Percentiles rank a stretch among this genome's conserved stretches.
Conservation (phyloP, 2,329 filamentous ascomycete species). For the Arachnopeziza araneosa region DNA sequence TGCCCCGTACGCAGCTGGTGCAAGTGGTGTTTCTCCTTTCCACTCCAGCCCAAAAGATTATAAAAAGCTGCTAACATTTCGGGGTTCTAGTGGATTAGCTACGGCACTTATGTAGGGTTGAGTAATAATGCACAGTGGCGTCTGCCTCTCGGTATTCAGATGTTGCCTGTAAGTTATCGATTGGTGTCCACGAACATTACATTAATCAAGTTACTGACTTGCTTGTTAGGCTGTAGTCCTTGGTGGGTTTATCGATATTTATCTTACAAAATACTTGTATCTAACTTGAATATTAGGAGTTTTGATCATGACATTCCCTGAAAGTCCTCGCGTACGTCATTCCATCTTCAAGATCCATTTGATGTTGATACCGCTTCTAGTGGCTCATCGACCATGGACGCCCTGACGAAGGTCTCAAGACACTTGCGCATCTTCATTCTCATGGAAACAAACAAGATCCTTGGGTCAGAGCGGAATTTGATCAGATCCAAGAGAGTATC, state of each 20-base stretch:
- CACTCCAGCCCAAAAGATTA: not conserved
- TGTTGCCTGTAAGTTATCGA: slow-evolving; percentile 41
- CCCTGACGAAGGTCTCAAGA: slow-evolving; percentile 49
- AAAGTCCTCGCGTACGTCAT: slow-evolving; percentile 39
- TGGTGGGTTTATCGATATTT: slow-evolving; percentile 27
- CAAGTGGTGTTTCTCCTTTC: not conserved
- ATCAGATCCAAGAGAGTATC: slow-evolving; percentile 59
- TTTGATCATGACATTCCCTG: slow-evolving; percentile 58
- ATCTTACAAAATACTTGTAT: not conserved
- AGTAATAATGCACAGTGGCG: slow-evolving; percentile 32
- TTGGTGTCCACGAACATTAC: too few relatives aligned
- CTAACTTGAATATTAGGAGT: slow-evolving; percentile 31
- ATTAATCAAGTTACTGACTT: too few relatives aligned
- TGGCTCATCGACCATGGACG: slow-evolving; percentile 60
- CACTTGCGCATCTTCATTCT: slow-evolving; percentile 54
- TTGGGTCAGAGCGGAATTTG: slow-evolving; percentile 59
- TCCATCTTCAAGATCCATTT: not conserved
- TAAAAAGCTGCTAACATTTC: not conserved
- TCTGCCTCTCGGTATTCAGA: slow-evolving; percentile 45
- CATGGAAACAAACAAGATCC: slow-evolving; percentile 52
- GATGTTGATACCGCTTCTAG: slow-evolving; percentile 1
- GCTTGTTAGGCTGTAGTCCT: slow-evolving; percentile 36
- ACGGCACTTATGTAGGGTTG: slow-evolving; percentile 42
- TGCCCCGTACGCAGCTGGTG: not conserved
- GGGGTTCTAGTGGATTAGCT: slow-evolving; percentile 55